Evolutionary conservation across 2,329 filamentous ascomycete genomes (phyloP).

Genomic region (Xylariaceae sp.): DNA sequence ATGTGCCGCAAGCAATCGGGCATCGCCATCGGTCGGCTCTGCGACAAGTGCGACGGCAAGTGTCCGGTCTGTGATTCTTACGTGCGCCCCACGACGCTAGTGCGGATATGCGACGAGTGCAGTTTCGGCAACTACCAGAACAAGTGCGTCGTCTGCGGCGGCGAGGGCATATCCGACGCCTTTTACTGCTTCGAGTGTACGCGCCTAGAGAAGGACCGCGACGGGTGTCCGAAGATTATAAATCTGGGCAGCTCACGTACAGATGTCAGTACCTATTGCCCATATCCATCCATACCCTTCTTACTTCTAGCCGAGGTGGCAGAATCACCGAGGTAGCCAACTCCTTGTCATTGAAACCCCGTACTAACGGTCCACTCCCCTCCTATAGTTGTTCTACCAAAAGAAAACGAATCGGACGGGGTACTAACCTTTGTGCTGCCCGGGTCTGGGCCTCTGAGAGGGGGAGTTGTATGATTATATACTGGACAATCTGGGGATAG

Average conservation of each 20-base stretch:
- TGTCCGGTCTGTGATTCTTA: conserved; percentile 99
- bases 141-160: conserved; percentile 98
- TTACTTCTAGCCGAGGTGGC: too few relatives aligned
- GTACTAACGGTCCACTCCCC: conserved; percentile 23
- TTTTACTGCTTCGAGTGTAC: conserved; percentile 99
- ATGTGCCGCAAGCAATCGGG: conserved; percentile 99
- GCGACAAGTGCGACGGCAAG: conserved; percentile 99
- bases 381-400: conserved; percentile 55
- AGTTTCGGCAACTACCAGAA: conserved; percentile 99
- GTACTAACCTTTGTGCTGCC: conserved; percentile 47
- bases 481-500: neutral
- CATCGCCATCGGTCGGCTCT: conserved; percentile 96
- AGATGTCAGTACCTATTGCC: conserved; percentile 56
- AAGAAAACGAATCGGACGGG: conserved; percentile 60
- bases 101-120: conserved; percentile 98
- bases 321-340: too few relatives aligned
- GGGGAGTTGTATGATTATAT: conserved; percentile 2
- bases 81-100: conserved; percentile 93
- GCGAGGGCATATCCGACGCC: conserved; percentile 94
- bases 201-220: conserved; percentile 89
- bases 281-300: conserved; percentile 35
- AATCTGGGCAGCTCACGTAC: conserved; percentile 94
- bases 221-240: conserved; percentile 98
- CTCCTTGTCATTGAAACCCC: neutral
- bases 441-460: conserved; percentile 39